Base-by-base conservation (phyloP, 257 asterid genomes). In the Ajuga chamaepitys region DNA sequence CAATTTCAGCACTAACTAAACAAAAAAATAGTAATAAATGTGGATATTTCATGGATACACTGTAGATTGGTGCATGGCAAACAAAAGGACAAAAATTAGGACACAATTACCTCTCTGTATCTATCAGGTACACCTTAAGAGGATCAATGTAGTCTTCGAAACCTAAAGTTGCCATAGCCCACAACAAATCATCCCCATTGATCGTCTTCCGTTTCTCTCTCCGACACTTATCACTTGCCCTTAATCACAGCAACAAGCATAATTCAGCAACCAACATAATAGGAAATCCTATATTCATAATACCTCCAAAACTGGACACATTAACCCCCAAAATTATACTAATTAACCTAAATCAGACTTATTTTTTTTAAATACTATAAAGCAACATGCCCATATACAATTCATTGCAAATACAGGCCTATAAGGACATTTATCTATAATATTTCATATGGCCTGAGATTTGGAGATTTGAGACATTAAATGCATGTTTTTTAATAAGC, bases 221-320 rank as follows among this genome's bases (percentile, higher is more conserved):
- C 83, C 85, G 95, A 75, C 97, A 90, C 83, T 90, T 90, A 69
- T 90, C 95, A 63, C 95, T 90, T 51, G 97, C 95, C 88, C 97
- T 90, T 42, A 67, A 78, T 61, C 70, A 42, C 75, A 80, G 74
- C 30, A 72, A 69, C 35, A 59, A 26, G 32, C 60, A 37, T 5
- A 9, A 20, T 22, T 70, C 41, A 70, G n/a, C n/a, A n/a, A n/a
- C n/a, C n/a, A n/a, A n/a, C n/a, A n/a, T n/a, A n/a, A n/a, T n/a
- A n/a, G n/a, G n/a, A n/a, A n/a, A n/a, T n/a, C n/a, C n/a, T 20
- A 46, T 44, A 71, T 38, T 21, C 51, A 52, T 25, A 55, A 10
- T 4, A 40, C 62, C 45, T 35, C 37, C 26, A 44, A 52, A 38
- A 38, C n/a, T 42, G 11, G 45, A 7, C n/a, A n/a, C n/a, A n/a